Conservation (phyloP, 495 filamentous ascomycete species). For the Aspergillus baeticus region DNA sequence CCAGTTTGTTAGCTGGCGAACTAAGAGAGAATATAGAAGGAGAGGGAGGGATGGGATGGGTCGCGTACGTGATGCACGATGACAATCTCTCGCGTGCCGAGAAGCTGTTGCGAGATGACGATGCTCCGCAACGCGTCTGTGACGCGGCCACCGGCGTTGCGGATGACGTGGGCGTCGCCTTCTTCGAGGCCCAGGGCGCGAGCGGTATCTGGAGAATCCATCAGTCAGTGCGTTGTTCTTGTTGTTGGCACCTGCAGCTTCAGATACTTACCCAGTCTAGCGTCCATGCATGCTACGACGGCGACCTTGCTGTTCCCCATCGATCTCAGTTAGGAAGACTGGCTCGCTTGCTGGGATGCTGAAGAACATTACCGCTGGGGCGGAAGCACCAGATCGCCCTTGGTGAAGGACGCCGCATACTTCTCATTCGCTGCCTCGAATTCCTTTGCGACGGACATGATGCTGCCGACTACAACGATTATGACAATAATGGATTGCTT, state of each 20-base stretch:
- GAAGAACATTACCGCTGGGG: constrained; percentile 56
- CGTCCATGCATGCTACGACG: constrained; percentile 80
- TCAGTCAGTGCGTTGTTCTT: not conserved
- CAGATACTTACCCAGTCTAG: constrained; percentile 63
- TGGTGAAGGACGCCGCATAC: constrained; percentile 61
- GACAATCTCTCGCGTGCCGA: constrained; percentile 75
- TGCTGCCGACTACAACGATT: not conserved
- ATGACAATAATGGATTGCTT: too few relatives aligned
- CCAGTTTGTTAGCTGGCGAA: not conserved
- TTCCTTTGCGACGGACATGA: constrained; percentile 37
- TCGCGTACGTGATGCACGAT: constrained; percentile 70
- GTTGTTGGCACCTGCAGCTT: not conserved
- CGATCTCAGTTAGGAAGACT: not conserved
- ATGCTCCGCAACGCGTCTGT: constrained; percentile 70
- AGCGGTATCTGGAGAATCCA: constrained; percentile 49
- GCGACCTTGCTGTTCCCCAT: constrained; percentile 27
- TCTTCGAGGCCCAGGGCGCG: constrained; percentile 70
- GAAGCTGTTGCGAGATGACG: constrained; percentile 76
- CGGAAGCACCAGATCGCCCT: constrained; percentile 67
- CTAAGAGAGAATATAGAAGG: not conserved
- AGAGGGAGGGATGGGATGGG: too few relatives aligned
- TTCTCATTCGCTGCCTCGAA: constrained; percentile 50
- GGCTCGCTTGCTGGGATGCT: not conserved
- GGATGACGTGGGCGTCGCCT: constrained; percentile 79
- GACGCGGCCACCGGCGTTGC: constrained; percentile 69